Base-by-base conservation (phyloP, 164 flowering plant genomes). In the Pachysandra terminalis region DNA sequence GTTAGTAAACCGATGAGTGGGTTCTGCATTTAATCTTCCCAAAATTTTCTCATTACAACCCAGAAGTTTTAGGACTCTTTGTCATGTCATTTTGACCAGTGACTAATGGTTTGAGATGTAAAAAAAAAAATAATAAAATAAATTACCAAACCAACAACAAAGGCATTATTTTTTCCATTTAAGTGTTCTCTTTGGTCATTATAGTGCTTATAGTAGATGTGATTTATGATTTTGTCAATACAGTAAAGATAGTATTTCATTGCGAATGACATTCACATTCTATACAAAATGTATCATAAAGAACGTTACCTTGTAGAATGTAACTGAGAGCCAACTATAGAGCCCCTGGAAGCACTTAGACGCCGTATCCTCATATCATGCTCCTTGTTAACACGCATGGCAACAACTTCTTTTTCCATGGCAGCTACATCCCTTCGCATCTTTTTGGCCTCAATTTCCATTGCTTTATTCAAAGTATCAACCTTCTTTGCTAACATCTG, bases 401-500 rank as follows among this genome's bases (percentile, higher is more conserved):
- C 81, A 68, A 85, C 79, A 48, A 89, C 80, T 77, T 89, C 94
- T 77, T 87, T 89, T 67, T 87, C 91, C 94, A 87, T 80, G 24
- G 82, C 65, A 68, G 86, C 85, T 56, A 87, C 83, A 77, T 87
- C 91, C 69, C 91, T 82, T 24, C 91, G 75, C 91, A 87, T 89
- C 63, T 82, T 87, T 74, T 89, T 89, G 70, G 86, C 78, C 78
- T 89, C 94, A 51, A 84, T 83, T 73, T 81, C 94, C 90, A 89
- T 89, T 32, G 91, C 90, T 74, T 83, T 89, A 68, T 73, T 85
- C 67, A 89, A 68, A 23, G 88, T 87, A 60, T 87, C 94, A 5
- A 87, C 91, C 72, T 89, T 89, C 78, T 81, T 89, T 9, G 86
- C 84, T 64, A 87, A 75, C 90, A 87, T 85, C 94, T 89, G 83